Conservation (phyloP, 2,329 filamentous ascomycete genomes). For the Biscogniauxia sp. region DNA sequence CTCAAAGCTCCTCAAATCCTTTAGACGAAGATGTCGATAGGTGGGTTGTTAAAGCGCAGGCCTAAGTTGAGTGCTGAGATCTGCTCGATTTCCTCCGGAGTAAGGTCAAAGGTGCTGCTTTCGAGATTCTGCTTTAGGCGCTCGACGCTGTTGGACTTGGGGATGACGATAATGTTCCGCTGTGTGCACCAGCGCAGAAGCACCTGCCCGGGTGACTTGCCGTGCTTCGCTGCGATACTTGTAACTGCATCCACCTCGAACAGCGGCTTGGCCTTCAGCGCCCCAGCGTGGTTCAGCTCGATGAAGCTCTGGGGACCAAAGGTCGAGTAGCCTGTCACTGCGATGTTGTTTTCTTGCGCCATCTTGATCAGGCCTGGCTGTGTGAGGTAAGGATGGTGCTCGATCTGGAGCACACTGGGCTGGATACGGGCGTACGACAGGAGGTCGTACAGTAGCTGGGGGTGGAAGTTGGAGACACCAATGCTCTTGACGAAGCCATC, state of each 20-base stretch:
- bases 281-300: constrained; percentile 27
- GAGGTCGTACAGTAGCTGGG: constrained; percentile 72
- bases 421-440: constrained; percentile 73
- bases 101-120: constrained; percentile 51
- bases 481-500: constrained; percentile 69
- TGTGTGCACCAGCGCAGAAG: constrained; percentile 66
- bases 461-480: constrained; percentile 81
- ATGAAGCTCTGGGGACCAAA: constrained; percentile 53
- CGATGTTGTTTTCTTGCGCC: constrained; percentile 55
- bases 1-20: neutral
- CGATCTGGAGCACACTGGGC: constrained; percentile 78
- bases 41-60: constrained; percentile 57
- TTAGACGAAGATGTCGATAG: constrained; percentile 33
- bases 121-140: constrained; percentile 53
- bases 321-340: constrained; percentile 62
- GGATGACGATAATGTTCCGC: constrained; percentile 58
- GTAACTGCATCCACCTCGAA: constrained; percentile 44
- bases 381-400: constrained; percentile 78
- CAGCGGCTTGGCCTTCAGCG: constrained; percentile 28
- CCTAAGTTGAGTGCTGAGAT: constrained; percentile 50
- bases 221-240: constrained; percentile 51
- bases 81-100: constrained; percentile 50
- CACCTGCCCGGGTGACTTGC: constrained; percentile 62
- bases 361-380: constrained; percentile 54
- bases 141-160: constrained; percentile 56